Base-by-base conservation (phyloP, 805 yeast species). In the Saccharomycopsis guyanensis region DNA sequence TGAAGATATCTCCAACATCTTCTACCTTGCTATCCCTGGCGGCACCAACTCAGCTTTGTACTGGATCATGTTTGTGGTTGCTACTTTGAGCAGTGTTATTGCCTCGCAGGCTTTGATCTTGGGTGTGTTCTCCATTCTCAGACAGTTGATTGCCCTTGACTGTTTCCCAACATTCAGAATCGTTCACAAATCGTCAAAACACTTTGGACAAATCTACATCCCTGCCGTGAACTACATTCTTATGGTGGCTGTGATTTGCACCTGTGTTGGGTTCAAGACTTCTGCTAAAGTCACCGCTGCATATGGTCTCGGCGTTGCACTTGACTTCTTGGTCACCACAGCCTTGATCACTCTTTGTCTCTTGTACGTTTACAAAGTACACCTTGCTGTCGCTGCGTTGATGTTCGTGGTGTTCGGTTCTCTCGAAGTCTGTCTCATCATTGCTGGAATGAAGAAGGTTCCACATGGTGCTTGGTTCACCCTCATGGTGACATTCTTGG, bases 381-480 rank as follows among this genome's bases (percentile, higher is more conserved):
- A 66, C 50, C 54, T 68, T 46, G 45, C 67, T 20, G 50, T 68
- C 47, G 64, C 70, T 2, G 32, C 68, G 1, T 57, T 66, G 27
- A 39, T 65, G 20, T n/a, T 36, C 1, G 24, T 18, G 3, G 52
- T 65, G 2, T 75, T 75, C 53, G 66, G 71, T 5, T 68, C 78
- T 0, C 60, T 77, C 31, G 82, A 77, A 53, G 52, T 63, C 36
- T 57, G 67, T 36, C 59, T 75, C 54, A 65, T 76, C 15, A 59
- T 68, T 43, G 68, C 80, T 3, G 76, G 74, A 45, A 52, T 73
- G 53, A 68, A 65, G 53, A 77, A 77, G 57, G 69, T 77, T 2
- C 69, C 72, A 0, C 74, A 72, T 50, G 83, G 82, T 33, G 83
- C 81, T 1, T 77, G 82, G 83, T 75, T 76, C 55, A 76, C 82